Evolutionary conservation across 192 early-diverging fungal genomes (phyloP).

Genomic region (Piromyces finnis): DNA sequence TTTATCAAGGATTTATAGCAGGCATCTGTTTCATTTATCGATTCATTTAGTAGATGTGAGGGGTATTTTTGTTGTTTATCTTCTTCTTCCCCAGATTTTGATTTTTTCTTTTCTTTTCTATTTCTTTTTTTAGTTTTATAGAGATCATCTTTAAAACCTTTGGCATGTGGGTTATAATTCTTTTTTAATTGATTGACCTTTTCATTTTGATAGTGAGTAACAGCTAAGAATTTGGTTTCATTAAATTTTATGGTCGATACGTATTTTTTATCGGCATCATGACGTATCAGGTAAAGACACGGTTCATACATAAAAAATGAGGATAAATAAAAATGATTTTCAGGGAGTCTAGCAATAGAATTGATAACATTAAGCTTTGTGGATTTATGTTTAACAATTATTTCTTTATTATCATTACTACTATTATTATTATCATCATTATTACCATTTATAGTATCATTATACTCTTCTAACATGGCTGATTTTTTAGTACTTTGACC

Average conservation of each 20-base stretch:
- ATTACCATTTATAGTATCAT: neutral
- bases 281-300: conserved; percentile 21
- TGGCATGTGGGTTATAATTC: conserved; percentile 35
- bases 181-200: conserved; percentile 34
- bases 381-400: neutral
- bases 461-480: neutral
- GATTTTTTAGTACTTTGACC: neutral
- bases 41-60: too few relatives aligned
- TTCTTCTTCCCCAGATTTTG: neutral
- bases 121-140: conserved; percentile 2
- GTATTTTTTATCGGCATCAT: neutral
- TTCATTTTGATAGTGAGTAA: conserved; percentile 41
- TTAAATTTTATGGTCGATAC: conserved; percentile 13
- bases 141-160: conserved; percentile 27
- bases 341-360: conserved; percentile 5
- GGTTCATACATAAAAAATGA: conserved; percentile 34
- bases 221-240: conserved; percentile 29
- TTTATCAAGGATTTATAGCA: too few relatives aligned
- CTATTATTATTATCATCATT: too few relatives aligned
- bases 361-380: neutral
- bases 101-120: neutral
- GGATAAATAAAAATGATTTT: conserved; percentile 12
- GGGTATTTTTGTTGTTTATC: too few relatives aligned
- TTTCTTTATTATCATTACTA: neutral
- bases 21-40: too few relatives aligned